Base-by-base conservation (phyloP, 108 stramenopile species). In the Pseudonitzschia multiseries region DNA sequence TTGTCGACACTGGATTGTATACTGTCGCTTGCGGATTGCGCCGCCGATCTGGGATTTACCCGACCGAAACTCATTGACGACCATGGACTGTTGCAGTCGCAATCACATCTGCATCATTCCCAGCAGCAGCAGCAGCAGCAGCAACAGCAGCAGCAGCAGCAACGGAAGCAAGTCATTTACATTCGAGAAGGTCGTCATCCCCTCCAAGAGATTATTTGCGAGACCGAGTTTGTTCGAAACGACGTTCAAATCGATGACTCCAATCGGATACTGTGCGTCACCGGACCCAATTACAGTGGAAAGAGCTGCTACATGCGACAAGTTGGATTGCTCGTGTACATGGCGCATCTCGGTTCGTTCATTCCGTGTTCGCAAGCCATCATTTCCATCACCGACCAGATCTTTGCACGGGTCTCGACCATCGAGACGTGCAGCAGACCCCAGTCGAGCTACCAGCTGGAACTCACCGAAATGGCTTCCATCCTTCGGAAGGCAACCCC, bases 221-320 rank as follows among this genome's bases (percentile, higher is more conserved):
- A 96, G 28, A 57, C 60, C 8, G 83, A 76, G 27, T 98, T 93
- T 70, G 93, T 98, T 70, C 85, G 95, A 20, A 98, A 98, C 76
- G 90, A 96, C 61, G 86, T 91, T 20, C 50, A 74, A 17, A 81
- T 97, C 31, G 85, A 90, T 43, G 73, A 76, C 40, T 68, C 68
- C 17, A 79, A 86, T 53, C 86, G 88, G 22, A 86, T 98, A 24
- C 78, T 83, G 17, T 72, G 97, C 53, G 82, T 98, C 46, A 96
- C 98, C 0, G 98, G 98, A 28, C 93, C 97, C 15, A 98, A 98
- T 81, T 97, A 85, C 72, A 88, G 86, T 46, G 98, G 98, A 20
- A 98, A 98, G 60, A 93, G 91, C 42, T 97, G 97, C 69, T 98
- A 97, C 72, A 81, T 96, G 17, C 89, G 96, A 15, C 89, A 90